Conservation (phyloP, 257 asterid genomes). For the Sherardia arvensis region DNA sequence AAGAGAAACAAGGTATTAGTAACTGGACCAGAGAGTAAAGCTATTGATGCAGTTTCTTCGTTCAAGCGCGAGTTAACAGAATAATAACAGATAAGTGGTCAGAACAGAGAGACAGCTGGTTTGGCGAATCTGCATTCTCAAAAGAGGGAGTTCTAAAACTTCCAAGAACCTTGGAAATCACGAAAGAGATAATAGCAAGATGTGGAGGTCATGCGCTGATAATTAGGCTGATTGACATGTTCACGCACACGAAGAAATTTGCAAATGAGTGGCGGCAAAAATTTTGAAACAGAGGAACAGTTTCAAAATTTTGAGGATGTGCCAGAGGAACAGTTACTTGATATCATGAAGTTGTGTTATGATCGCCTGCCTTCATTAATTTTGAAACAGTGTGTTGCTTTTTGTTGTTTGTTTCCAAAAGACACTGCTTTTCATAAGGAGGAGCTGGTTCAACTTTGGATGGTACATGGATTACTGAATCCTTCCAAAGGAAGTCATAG, state of each 20-base stretch:
- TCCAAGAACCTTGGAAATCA: neutral
- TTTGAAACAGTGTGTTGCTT: conserved; percentile 21
- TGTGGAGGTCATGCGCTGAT: conserved; percentile 18
- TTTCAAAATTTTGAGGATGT: neutral
- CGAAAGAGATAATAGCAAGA: conserved; percentile 5
- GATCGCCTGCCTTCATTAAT: conserved; percentile 7
- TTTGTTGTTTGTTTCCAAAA: conserved; percentile 19
- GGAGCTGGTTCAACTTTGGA: conserved; percentile 23
- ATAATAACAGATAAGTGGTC: neutral
- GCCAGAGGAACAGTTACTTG: neutral
- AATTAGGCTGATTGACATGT: conserved; percentile 2
- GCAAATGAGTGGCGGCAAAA: conserved; percentile 14
- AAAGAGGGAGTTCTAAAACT: neutral
- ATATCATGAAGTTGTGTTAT: conserved; percentile 14
- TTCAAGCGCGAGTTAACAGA: neutral
- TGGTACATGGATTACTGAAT: conserved; percentile 15
- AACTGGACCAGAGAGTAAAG: conserved; percentile 1
- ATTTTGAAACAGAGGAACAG: neutral
- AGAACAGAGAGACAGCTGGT: conserved; percentile 15
- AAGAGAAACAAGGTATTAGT: conserved; percentile 19
- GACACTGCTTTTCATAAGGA: conserved; percentile 13
- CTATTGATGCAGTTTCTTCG: neutral
- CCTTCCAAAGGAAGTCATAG: neutral
- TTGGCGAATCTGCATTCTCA: conserved; percentile 5
- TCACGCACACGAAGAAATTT: neutral